Conservation (phyloP, 1,284 basidiomycete species). For the Boletus semigastroideus region DNA sequence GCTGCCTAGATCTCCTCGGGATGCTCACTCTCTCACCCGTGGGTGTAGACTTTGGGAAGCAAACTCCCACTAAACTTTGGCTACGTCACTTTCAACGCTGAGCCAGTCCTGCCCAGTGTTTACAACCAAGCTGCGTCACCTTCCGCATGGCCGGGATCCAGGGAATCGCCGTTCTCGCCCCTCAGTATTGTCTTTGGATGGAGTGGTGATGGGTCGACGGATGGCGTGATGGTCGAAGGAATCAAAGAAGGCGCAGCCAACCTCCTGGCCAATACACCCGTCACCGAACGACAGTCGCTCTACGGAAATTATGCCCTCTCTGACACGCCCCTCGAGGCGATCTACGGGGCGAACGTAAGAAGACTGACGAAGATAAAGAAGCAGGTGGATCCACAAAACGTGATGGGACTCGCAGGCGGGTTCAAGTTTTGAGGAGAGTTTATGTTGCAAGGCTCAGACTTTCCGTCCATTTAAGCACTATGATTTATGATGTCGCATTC, state of each 20-base stretch:
- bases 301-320: constrained; percentile 58
- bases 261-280: constrained; percentile 40
- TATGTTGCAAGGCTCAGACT: constrained; percentile 4
- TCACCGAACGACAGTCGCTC: constrained; percentile 36
- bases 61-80: constrained; percentile 18
- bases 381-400: constrained; percentile 47
- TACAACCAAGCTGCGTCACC: constrained; percentile 41
- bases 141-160: constrained; percentile 52
- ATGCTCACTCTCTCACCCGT: neutral
- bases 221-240: constrained; percentile 42
- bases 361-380: constrained; percentile 41
- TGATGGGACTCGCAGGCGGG: constrained; percentile 62
- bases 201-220: constrained; percentile 33
- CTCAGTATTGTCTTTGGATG: constrained; percentile 52
- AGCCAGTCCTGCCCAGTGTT: constrained; percentile 52
- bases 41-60: constrained; percentile 14
- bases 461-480: constrained; percentile 3
- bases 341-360: constrained; percentile 51
- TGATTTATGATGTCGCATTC: constrained; percentile 1
- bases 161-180: constrained; percentile 42
- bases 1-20: neutral
- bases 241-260: constrained; percentile 40
- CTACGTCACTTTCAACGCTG: constrained; percentile 51
- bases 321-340: constrained; percentile 44
- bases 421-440: constrained; percentile 22